Conservation (phyloP, 768 basidiomycete species). For the Mycena filopes region DNA sequence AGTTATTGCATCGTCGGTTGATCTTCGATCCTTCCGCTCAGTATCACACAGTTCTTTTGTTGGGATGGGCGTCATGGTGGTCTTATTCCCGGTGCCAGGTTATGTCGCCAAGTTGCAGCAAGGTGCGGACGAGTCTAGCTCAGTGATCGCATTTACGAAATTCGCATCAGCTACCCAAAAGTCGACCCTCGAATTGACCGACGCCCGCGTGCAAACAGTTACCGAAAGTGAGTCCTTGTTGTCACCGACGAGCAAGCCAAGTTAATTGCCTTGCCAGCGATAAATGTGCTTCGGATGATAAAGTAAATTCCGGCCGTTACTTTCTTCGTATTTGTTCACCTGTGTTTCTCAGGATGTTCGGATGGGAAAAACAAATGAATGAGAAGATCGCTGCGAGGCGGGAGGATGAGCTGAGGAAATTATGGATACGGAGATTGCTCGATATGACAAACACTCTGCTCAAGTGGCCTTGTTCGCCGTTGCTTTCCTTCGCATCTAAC, state of each 20-base stretch:
- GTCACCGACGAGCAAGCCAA: too few relatives aligned
- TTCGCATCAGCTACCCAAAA: constrained; percentile 48
- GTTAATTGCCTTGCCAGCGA: constrained; percentile 48
- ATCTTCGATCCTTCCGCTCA: too few relatives aligned
- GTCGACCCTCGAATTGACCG: constrained; percentile 64
- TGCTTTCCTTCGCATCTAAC: not conserved
- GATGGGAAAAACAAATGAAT: constrained; percentile 69
- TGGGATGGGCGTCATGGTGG: constrained; percentile 52
- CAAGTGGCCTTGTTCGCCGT: constrained; percentile 47
- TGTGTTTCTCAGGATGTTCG: constrained; percentile 56
- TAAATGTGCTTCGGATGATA: constrained; percentile 72
- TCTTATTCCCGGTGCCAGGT: constrained; percentile 69
- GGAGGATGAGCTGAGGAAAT: constrained; percentile 62
- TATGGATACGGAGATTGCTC: constrained; percentile 63
- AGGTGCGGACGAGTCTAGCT: constrained; percentile 13
- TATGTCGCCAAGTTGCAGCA: constrained; percentile 61
- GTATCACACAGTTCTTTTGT: constrained; percentile 57
- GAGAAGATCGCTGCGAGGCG: constrained; percentile 64
- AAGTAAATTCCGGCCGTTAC: constrained; percentile 45
- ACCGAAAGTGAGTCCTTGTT: constrained; percentile 70
- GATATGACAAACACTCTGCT: constrained; percentile 55
- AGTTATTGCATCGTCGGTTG: not conserved
- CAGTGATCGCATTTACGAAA: not conserved
- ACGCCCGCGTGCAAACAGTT: constrained; percentile 69
- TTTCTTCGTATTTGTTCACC: not conserved